phyloP scores from a whole-genome alignment of 345 rosid species.

The Rhodamnia argentea region DNA sequence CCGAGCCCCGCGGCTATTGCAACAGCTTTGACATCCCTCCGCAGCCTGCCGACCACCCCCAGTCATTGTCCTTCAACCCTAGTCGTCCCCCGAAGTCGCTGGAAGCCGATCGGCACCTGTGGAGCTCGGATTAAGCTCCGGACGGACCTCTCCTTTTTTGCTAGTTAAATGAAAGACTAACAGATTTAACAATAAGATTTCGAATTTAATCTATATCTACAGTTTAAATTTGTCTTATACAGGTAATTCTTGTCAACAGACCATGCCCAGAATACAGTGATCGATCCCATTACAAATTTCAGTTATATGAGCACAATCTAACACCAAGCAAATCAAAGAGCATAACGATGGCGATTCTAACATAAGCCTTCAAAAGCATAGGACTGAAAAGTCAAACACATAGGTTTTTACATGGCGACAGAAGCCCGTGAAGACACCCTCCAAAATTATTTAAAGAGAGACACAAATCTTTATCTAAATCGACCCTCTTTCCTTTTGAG shows the following conservation, averaged over 20 bases:
- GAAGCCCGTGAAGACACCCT: not conserved
- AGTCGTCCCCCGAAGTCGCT: no score
- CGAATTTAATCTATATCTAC: not conserved
- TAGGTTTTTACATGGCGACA: not conserved
- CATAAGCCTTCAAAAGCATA: not conserved
- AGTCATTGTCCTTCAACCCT: no score
- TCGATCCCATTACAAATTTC: no score
- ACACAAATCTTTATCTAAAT: not conserved
- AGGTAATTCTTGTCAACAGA: not conserved
- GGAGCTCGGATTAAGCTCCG: no score
- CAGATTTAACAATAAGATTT: not conserved
- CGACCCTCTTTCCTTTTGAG: not conserved
- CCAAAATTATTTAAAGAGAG: no score
- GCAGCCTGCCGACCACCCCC: no score
- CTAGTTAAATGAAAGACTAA: not conserved
- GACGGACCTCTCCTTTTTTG: no score
- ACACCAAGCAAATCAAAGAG: not conserved
- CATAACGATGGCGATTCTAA: not conserved
- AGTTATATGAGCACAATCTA: not conserved
- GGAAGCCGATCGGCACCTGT: no score
- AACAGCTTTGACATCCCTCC: no score
- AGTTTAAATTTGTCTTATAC: not conserved
- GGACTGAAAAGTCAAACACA: not conserved
- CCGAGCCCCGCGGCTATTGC: no score
- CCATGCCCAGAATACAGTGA: no score